Percentiles rank a stretch among this genome's conserved stretches.
phyloP scores from a whole-genome alignment of 768 basidiomycete genomes.

The Suillus americanus region DNA sequence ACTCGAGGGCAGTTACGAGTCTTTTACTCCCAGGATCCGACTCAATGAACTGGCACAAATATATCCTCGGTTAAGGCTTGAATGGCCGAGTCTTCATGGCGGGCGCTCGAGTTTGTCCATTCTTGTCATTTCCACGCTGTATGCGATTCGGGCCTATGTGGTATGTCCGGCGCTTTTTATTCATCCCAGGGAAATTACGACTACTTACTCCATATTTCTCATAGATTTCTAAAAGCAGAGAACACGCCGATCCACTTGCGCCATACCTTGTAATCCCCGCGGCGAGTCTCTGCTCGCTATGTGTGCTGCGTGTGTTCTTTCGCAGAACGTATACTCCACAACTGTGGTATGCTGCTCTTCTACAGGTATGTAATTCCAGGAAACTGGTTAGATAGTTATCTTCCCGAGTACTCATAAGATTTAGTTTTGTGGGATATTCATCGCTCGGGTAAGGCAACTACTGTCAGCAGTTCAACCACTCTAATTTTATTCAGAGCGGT shows the following conservation, averaged over 20 bases:
- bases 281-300: slow-evolving; percentile 20
- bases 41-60: slow-evolving; percentile 5
- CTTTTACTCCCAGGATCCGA: slow-evolving; percentile 5
- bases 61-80: slow-evolving; percentile 2
- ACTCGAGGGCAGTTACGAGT: slow-evolving; percentile 10
- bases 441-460: slow-evolving; percentile 23
- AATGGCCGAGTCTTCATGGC: slow-evolving; percentile 9
- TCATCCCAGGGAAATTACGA: slow-evolving; percentile 1
- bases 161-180: slow-evolving; percentile 17
- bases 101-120: slow-evolving; percentile 17
- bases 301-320: slow-evolving; percentile 17
- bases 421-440: slow-evolving; percentile 30
- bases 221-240: slow-evolving; percentile 22
- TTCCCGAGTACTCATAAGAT: slow-evolving; percentile 1
- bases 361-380: slow-evolving; percentile 29
- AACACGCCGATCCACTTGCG: slow-evolving; percentile 19
- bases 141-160: slow-evolving; percentile 14
- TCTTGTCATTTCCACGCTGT: slow-evolving; percentile 14
- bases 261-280: slow-evolving; percentile 25
- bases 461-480: background rate
- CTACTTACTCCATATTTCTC: slow-evolving; percentile 3
- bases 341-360: slow-evolving; percentile 31
- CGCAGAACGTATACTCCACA: slow-evolving; percentile 19
- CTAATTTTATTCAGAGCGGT: slow-evolving; percentile 9
- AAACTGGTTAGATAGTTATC: background rate